phyloP scores from a whole-genome alignment of 108 stramenopile genomes.

The Conticribra guillardii region DNA sequence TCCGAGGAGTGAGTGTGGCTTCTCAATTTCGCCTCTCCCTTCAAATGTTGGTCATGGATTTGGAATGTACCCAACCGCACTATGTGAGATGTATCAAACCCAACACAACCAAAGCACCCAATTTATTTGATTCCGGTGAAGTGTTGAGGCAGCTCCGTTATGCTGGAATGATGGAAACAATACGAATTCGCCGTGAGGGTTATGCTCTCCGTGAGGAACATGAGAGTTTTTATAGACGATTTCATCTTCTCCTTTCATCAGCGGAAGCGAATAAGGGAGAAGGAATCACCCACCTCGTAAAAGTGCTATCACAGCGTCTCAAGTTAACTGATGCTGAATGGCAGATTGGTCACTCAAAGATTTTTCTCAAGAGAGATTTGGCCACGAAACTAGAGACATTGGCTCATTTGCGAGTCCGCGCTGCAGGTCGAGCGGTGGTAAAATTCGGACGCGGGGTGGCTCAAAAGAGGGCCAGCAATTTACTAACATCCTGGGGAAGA shows the following conservation, averaged over 20 bases:
- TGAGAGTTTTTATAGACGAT: conserved; percentile 84
- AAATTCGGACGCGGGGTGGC: conserved; percentile 69
- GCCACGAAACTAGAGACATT: conserved; percentile 83
- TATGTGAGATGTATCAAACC: conserved; percentile 95
- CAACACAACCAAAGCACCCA: conserved; percentile 73
- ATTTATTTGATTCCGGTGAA: conserved; percentile 76
- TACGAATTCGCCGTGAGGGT: conserved; percentile 94
- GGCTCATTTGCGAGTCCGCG: conserved; percentile 71
- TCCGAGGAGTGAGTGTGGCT: conserved; percentile 85
- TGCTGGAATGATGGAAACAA: conserved; percentile 99
- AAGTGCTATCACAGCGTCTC: conserved; percentile 72
- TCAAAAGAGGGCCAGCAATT: conserved; percentile 43
- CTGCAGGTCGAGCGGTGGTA: conserved; percentile 68
- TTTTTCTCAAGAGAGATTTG: conserved; percentile 84
- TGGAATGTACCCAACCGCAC: conserved; percentile 89
- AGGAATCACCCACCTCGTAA: conserved; percentile 79
- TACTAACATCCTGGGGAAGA: conserved; percentile 69
- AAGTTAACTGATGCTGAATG: conserved; percentile 86
- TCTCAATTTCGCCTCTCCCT: conserved; percentile 88
- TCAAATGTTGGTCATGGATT: conserved; percentile 76
- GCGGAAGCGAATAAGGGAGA: conserved; percentile 60
- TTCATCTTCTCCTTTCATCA: conserved; percentile 73
- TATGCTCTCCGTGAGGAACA: conserved; percentile 92
- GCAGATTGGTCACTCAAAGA: conserved; percentile 92
- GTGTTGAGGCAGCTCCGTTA: conserved; percentile 92